Evolutionary conservation across 2,329 filamentous ascomycete species (phyloP), one percentile per base, ranked within the genome.

Genomic region (Ramularia collo-cygni): DNA sequence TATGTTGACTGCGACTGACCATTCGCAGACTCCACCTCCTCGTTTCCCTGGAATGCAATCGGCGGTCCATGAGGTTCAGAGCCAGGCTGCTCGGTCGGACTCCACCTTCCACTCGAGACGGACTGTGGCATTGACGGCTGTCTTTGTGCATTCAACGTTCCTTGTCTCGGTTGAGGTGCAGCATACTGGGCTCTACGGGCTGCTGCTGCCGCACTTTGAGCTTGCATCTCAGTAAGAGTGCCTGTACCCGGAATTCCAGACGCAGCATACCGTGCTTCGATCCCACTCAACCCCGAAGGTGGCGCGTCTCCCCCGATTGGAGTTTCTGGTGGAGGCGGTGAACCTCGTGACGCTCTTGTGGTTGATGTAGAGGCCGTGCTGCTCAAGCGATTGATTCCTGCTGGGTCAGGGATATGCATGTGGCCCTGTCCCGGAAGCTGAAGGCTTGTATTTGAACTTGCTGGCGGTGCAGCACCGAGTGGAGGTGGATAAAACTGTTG

Each of bases 291-390:
- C 8, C 54, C 56, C 15, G 37, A 35, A 9, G 42, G 40, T 14
- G 52, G 41, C 7, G 50, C 28, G 37, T 83, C n/a, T n/a, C n/a
- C n/a, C n/a, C n/a, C 75, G 46, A 90, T 75, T 21, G 92, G 87
- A 0, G 92, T 96, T 62, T 96, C 90, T 7, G 92, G 92, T 1
- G 92, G 92, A 4, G 92, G 90, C 4, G 92, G 92, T 18, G 90
- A 96, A 30, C 92, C 92, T 53, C 92, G 77, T 57, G 85, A 89
- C 14, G 92, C 92, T 50, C 85, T 80, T 2, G 90, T 95, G 1
- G 92, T 98, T 2, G 89, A 94, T 9, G 81, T 94, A 0, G 92
- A 96, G 10, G 90, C 88, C 6, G 86, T 94, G 2, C 90, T 95
- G 55, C 74, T 77, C 47, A 82, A 67, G 21, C 79, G 70, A 52